phyloP scores from a whole-genome alignment of 495 filamentous ascomycete genomes.

The Staphylotrichum longicolle region DNA sequence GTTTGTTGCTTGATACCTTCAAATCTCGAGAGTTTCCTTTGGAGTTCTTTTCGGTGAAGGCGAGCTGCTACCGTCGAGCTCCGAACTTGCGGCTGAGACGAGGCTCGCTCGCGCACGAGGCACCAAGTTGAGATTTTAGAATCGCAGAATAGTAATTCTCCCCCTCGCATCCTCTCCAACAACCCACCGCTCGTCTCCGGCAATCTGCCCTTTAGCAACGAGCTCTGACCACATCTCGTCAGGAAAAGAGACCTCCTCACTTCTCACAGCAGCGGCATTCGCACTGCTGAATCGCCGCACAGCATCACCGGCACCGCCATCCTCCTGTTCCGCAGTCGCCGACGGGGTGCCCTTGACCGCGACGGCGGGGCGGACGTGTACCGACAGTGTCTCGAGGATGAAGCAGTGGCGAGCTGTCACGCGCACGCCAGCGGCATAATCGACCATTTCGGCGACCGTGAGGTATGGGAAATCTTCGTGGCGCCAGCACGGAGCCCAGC shows the following conservation, averaged over 20 bases:
- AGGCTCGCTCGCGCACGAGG: too few relatives aligned
- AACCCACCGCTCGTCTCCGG: constrained; percentile 62
- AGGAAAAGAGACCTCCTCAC: constrained; percentile 40
- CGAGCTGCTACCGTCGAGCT: too few relatives aligned
- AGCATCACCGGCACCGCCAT: neutral
- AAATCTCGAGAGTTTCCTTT: too few relatives aligned
- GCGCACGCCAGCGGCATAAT: constrained; percentile 52
- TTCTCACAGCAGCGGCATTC: constrained; percentile 23
- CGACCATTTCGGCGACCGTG: constrained; percentile 55
- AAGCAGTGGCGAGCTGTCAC: constrained; percentile 56
- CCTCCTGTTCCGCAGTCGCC: neutral
- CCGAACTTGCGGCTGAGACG: too few relatives aligned
- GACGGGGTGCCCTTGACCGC: constrained; percentile 20
- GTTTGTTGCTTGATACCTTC: too few relatives aligned
- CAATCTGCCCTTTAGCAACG: constrained; percentile 54
- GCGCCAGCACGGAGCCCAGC: constrained; percentile 52
- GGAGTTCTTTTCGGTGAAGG: too few relatives aligned
- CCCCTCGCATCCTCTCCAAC: constrained; percentile 56
- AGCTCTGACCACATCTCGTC: constrained; percentile 53
- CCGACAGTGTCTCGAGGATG: constrained; percentile 42
- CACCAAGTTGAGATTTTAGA: constrained; percentile 31
- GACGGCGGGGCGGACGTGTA: constrained; percentile 30
- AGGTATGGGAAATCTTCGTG: constrained; percentile 55
- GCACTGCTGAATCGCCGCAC: neutral
- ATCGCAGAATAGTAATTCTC: constrained; percentile 55